Conservation (phyloP, 257 asterid genomes). For the Jacaranda copaia region DNA sequence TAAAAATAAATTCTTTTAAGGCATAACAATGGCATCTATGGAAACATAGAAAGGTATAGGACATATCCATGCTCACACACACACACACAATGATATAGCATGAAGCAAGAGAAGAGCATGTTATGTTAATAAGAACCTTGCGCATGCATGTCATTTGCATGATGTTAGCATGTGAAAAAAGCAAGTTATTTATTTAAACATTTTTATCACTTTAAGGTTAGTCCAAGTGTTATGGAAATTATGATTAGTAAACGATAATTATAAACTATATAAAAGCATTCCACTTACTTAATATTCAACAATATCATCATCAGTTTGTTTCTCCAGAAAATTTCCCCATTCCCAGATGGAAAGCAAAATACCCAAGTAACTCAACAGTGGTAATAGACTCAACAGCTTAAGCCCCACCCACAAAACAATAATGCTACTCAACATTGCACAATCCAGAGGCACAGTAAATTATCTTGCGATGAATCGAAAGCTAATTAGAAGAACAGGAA, state of each 20-base stretch:
- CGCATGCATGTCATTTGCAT: constrained; percentile 35
- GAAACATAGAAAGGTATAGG: too few species aligned
- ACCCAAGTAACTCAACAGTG: too few species aligned
- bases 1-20: too few species aligned
- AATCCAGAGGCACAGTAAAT: background rate
- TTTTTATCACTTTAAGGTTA: constrained; percentile 13
- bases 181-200: background rate
- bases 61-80: too few species aligned
- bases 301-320: constrained; percentile 27
- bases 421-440: background rate
- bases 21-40: too few species aligned
- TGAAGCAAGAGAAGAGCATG: background rate
- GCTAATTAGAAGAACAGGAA: background rate
- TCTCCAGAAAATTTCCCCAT: background rate
- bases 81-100: background rate
- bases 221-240: constrained; percentile 6
- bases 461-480: background rate
- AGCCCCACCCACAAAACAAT: background rate
- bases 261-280: background rate
- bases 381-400: too few species aligned
- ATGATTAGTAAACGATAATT: constrained; percentile 8
- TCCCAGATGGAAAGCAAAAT: background rate
- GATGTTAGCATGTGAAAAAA: constrained; percentile 40
- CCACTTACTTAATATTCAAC: constrained; percentile 30
- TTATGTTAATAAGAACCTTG: constrained; percentile 17